Base-by-base conservation (phyloP, 2,329 filamentous ascomycete species). In the Gaeumannomyces sp. region DNA sequence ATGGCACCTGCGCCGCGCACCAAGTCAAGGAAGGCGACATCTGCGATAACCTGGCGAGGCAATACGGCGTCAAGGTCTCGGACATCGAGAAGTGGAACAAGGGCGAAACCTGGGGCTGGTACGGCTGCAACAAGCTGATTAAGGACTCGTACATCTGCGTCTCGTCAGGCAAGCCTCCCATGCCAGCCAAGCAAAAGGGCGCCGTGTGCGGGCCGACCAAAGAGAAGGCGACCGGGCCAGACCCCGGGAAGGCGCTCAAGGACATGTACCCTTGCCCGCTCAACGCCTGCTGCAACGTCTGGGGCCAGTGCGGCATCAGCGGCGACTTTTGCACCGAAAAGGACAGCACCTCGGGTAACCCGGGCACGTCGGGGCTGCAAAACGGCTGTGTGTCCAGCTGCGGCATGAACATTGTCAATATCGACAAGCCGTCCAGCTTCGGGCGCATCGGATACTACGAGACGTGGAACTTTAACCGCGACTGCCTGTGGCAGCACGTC, bases 331-430 rank as follows among this genome's bases (percentile, higher is more conserved):
- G 76, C 68, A 72, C 67, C 19, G 65, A 71, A 66, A 69, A n/a
- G 75, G 70, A 1, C 76, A 1, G 70, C 70, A 1, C 78, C 76
- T 4, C 78, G 78, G 14, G 79, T 77, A 7, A 70, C 75, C 62
- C 68, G 0, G 73, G 72, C 10, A 72, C 67, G 13, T 72, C 76
- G 66, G 76, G 35, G 4, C 35, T 45, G 35, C 35, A 45, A 8
- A 45, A 45, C 35, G 35, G 75, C 31, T 79, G 78, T 65, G 75
- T 79, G 25, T 76, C 73, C 31, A 78, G 79, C 70, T 80, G 78
- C 13, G 79, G 77, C 7, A 70, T 75, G 13, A 57, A 66, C 10
- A 61, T 68, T 19, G 29, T 4, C 8, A 45, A 64, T 28, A 53
- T 31, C 53, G 4, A 10, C 6, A 38, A 58, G 19, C 65, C 67